These are phyloP conservation scores for Leishmania guyanensis DNA, from an alignment of 208 protist species.

Conservation along the genomic window DNA sequence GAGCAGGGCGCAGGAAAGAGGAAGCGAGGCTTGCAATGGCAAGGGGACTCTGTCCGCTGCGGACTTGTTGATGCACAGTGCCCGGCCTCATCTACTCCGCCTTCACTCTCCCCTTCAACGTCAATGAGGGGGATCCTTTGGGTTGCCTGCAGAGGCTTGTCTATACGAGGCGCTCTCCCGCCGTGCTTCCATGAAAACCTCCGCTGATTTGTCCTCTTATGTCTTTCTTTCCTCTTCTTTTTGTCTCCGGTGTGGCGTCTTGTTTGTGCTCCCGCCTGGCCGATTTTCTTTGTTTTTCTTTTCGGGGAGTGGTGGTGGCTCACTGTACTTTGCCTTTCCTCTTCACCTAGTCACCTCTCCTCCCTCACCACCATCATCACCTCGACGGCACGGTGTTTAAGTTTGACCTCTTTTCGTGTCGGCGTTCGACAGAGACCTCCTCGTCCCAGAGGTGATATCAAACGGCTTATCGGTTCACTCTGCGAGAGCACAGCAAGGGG, in stretches of 20 bases:
- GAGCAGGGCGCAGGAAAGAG: neutral
- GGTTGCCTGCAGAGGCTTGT: neutral
- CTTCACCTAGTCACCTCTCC: neutral
- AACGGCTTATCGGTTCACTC: neutral
- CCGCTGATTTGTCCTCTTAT: neutral
- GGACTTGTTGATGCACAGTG: neutral
- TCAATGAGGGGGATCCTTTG: neutral
- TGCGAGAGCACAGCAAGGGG: neutral
- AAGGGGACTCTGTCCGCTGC: neutral
- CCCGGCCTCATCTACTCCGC: neutral
- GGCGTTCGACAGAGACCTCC: neutral
- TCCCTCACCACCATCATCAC: neutral
- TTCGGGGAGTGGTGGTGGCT: neutral
- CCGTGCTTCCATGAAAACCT: neutral
- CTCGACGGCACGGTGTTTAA: neutral
- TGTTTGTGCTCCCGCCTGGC: neutral
- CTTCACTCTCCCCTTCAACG: neutral
- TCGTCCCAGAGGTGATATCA: neutral
- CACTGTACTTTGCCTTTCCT: neutral
- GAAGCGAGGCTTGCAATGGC: neutral
- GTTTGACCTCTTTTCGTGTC: neutral
- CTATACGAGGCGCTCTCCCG: neutral
- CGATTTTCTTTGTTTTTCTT: neutral
- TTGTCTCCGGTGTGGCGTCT: neutral
- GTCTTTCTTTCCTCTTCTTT: neutral